Conservation (phyloP, 345 rosid genomes). For the Ceriops decandra region DNA sequence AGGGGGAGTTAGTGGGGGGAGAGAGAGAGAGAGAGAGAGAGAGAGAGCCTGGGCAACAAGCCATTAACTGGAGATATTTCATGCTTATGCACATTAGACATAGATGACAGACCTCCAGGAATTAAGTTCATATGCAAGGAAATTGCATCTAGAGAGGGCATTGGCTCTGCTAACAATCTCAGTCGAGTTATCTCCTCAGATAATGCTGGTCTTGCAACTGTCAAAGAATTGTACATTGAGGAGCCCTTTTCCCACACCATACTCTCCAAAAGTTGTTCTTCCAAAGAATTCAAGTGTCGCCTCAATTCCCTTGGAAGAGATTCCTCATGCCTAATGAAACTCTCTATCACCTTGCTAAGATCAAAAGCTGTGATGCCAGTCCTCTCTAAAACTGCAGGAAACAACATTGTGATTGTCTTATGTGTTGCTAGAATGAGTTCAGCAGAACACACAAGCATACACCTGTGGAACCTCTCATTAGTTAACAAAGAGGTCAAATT, state of each 20-base stretch:
- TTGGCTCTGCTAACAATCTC: slow-evolving; percentile 29
- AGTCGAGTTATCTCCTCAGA: slow-evolving; percentile 60
- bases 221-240: slow-evolving; percentile 91
- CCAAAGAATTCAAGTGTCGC: slow-evolving; percentile 92
- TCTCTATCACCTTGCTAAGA: slow-evolving; percentile 96
- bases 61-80: slow-evolving; percentile 13
- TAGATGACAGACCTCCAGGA: slow-evolving; percentile 17
- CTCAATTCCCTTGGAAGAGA: slow-evolving; percentile 94
- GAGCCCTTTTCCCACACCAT: slow-evolving; percentile 99
- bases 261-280: slow-evolving; percentile 92
- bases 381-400: slow-evolving; percentile 90
- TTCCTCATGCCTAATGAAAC: slow-evolving; percentile 94
- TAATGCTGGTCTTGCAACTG: slow-evolving; percentile 72
- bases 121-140: slow-evolving; percentile 22
- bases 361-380: slow-evolving; percentile 99
- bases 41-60: too few relatives aligned
- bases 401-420: slow-evolving; percentile 87
- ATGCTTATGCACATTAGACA: slow-evolving; percentile 18
- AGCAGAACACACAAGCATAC: slow-evolving; percentile 97
- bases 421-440: slow-evolving; percentile 93
- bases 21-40: too few relatives aligned
- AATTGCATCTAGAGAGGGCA: slow-evolving; percentile 34
- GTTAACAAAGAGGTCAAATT: slow-evolving; percentile 87
- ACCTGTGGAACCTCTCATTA: slow-evolving; percentile 94
- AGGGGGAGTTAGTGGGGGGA: too few relatives aligned